Base-by-base conservation (phyloP, 306 rosid species). In the Corylus americana region DNA sequence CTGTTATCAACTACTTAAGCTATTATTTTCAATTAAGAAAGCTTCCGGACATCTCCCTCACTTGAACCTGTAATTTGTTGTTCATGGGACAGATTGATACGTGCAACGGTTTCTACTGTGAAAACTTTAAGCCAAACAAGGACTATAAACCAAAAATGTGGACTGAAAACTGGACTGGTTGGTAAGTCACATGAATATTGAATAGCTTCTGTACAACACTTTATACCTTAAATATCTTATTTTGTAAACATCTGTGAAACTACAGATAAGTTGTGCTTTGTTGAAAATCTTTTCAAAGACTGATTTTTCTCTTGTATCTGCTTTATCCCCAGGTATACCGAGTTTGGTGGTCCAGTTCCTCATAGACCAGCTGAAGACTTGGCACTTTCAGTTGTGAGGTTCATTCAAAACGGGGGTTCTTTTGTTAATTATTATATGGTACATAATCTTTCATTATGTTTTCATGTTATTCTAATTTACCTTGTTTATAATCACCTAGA, bases 111-210 rank as follows among this genome's bases (percentile, higher is more conserved):
- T 96, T 69, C 80, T 96, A 96, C 85, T 96, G 98, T 69, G 98
- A 96, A 79, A 89, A 88, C 66, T 96, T 86, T 79, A 88, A 74
- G 16, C 98, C 99, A 45, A 93, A 93, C 89, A 74, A 85, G 80
- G 47, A 69, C 13, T 83, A 88, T 73, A 96, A 90, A 77, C 99
- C 99, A 74, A 96, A 93, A 82, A 88, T 96, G 92, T 96, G 97
- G 97, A 96, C 99, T 8, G 99, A 96, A 81, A 88, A 85, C 57
- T 96, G 99, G 99, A 90, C 92, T 83, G 90, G 98, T 58, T 96
- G 99, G 99, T 95, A 82, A 80, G 87, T 87, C 83, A 62, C n/a
- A 51, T 77, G 72, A 48, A 63, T 75, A 63, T 47, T 77, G 72
- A 48, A 63, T 75, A 63, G 74, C 66, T 55, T 2, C 70, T 44